Evolutionary conservation across 306 rosid species (phyloP).

Genomic region (Morella rubra): DNA sequence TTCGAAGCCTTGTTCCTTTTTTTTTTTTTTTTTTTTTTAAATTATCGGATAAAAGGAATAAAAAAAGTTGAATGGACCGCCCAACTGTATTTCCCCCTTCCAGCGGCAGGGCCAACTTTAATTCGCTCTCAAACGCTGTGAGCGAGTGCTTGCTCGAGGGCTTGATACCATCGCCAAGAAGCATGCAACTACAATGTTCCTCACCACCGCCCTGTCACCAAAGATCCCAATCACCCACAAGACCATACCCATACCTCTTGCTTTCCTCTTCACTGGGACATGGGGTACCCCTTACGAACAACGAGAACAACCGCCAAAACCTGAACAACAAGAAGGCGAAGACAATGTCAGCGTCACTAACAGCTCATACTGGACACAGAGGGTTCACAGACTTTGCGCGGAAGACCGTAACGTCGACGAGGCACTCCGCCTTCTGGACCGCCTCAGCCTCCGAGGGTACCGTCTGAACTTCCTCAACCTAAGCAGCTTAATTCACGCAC

Average conservation of each 20-base stretch:
- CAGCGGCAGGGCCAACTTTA: too few relatives aligned
- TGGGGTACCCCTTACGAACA: not conserved
- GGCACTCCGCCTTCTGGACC: slow-evolving; percentile 48
- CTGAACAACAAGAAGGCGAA: slow-evolving; percentile 1
- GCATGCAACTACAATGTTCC: slow-evolving; percentile 24
- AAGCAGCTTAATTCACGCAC: slow-evolving; percentile 55
- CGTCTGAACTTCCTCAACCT: slow-evolving; percentile 45
- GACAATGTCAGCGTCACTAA: slow-evolving; percentile 36
- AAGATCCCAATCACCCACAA: slow-evolving; percentile 20
- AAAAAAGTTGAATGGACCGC: too few relatives aligned
- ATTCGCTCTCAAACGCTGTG: too few relatives aligned
- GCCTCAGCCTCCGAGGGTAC: slow-evolving; percentile 50
- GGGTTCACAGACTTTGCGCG: slow-evolving; percentile 45
- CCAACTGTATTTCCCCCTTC: too few relatives aligned
- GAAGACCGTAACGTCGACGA: slow-evolving; percentile 40
- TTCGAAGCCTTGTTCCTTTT: too few relatives aligned
- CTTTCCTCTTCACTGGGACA: slow-evolving; percentile 19
- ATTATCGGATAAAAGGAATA: too few relatives aligned
- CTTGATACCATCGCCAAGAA: not conserved
- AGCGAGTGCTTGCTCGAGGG: not conserved
- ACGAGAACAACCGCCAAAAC: not conserved
- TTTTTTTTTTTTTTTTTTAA: too few relatives aligned
- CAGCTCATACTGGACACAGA: slow-evolving; percentile 46
- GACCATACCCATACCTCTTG: slow-evolving; percentile 20
- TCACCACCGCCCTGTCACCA: not conserved